Evolutionary conservation across 1,139 yeast genomes (phyloP).

Genomic region (Suhomyces terraborum): DNA sequence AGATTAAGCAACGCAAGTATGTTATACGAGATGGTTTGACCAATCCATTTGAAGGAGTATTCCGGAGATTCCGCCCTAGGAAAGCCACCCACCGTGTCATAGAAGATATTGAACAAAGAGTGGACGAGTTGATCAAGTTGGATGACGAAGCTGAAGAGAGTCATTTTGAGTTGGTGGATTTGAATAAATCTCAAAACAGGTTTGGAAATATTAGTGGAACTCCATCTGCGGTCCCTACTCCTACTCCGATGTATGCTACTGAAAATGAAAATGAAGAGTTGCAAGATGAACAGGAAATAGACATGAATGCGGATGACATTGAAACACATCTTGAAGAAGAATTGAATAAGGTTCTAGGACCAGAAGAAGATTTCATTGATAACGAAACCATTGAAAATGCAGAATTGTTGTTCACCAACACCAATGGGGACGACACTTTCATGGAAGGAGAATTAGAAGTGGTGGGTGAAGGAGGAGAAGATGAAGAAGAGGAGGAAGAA

Average conservation of each 20-base stretch:
- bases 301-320: conserved; percentile 22
- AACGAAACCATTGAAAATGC: conserved; percentile 11
- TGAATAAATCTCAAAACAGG: conserved; percentile 26
- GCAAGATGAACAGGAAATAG: conserved; percentile 21
- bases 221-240: conserved; percentile 28
- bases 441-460: conserved; percentile 17
- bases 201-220: conserved; percentile 24
- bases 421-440: conserved; percentile 15
- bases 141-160: conserved; percentile 87
- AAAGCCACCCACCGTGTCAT: conserved; percentile 54
- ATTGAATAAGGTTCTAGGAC: conserved; percentile 42
- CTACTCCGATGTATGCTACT: conserved; percentile 20
- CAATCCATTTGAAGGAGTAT: conserved; percentile 62
- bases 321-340: conserved; percentile 38
- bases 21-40: conserved; percentile 79
- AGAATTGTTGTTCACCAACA: conserved; percentile 14
- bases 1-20: conserved; percentile 42
- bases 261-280: conserved; percentile 29
- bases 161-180: conserved; percentile 74
- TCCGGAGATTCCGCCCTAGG: conserved; percentile 52
- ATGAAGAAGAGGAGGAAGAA: conserved; percentile 23
- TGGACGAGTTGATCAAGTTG: conserved; percentile 69
- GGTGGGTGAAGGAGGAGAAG: conserved; percentile 20
- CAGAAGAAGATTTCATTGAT: conserved; percentile 14
- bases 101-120: conserved; percentile 72